A percentile compares a stretch with the other conserved stretches of the same genome.
phyloP scores from a whole-genome alignment of 192 early-diverging fungal genomes.

The Thoreauomyces humboldtii region DNA sequence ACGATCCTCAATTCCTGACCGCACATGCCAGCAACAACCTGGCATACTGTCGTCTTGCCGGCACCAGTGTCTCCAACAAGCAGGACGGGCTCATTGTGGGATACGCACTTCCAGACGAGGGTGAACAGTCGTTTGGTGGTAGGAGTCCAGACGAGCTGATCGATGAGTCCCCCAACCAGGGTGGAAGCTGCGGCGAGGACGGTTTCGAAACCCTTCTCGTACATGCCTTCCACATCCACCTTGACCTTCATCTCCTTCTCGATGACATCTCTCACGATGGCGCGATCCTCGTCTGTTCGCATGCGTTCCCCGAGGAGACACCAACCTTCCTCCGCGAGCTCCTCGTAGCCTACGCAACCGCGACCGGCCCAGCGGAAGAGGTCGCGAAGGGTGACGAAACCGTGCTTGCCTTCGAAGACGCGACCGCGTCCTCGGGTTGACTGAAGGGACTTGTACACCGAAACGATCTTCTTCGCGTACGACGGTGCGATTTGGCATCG shows the following conservation, averaged over 20 bases:
- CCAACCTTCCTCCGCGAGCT: conserved; percentile 89
- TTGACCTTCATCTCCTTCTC: conserved; percentile 77
- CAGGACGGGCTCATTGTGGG: conserved; percentile 85
- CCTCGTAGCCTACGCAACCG: conserved; percentile 65
- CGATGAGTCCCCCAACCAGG: background rate
- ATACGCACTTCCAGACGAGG: conserved; percentile 75
- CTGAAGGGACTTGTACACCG: conserved; percentile 81
- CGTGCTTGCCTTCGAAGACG: conserved; percentile 93
- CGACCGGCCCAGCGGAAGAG: conserved; percentile 96
- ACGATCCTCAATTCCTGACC: conserved; percentile 74
- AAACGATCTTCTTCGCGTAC: conserved; percentile 80
- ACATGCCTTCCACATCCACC: conserved; percentile 60
- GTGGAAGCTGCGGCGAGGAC: background rate
- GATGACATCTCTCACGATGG: conserved; percentile 75
- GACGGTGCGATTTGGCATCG: conserved; percentile 85
- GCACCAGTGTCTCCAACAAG: conserved; percentile 98
- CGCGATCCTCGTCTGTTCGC: conserved; percentile 77
- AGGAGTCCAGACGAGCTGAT: conserved; percentile 86
- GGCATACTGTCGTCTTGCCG: conserved; percentile 97
- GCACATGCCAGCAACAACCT: conserved; percentile 76
- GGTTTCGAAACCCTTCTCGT: conserved; percentile 58
- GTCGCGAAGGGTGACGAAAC: conserved; percentile 94
- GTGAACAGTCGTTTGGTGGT: conserved; percentile 89
- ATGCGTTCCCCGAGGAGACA: conserved; percentile 93
- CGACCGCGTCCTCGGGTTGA: conserved; percentile 57